phyloP scores from a whole-genome alignment of 306 rosid species.

The Purshia tridentata region DNA sequence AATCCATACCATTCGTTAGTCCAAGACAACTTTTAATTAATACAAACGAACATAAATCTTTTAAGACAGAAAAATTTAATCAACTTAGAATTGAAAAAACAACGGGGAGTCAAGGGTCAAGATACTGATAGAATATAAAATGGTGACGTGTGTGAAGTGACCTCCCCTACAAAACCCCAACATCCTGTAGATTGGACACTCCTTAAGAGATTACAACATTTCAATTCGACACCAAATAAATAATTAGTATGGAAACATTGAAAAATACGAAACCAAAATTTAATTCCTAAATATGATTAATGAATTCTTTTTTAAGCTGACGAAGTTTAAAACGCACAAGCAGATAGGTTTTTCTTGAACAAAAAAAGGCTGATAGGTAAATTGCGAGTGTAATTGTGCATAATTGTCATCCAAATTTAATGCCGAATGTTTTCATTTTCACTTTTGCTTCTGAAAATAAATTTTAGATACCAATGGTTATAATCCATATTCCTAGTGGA shows the following conservation, averaged over 20 bases:
- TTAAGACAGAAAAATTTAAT: background rate
- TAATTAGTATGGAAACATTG: background rate
- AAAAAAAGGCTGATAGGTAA: no score
- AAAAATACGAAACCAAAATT: background rate
- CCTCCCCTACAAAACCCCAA: no score
- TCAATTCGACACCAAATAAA: no score
- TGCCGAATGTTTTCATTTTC: background rate
- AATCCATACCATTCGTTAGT: background rate
- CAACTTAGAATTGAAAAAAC: background rate
- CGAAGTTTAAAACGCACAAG: background rate
- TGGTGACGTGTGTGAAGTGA: no score
- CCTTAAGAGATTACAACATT: background rate
- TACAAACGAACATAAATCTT: background rate
- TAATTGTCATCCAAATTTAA: no score
- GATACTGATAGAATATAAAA: background rate
- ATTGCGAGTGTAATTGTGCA: no score
- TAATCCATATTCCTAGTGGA: no score
- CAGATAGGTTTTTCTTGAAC: no score
- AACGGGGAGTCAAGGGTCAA: background rate
- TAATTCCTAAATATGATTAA: background rate
- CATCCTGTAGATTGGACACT: background rate
- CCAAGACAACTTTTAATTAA: background rate
- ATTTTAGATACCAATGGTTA: no score
- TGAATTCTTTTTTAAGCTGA: background rate
- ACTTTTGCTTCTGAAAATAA: background rate